Conservation (phyloP, 1,284 basidiomycete species). For the Bondarzewia mesenterica region DNA sequence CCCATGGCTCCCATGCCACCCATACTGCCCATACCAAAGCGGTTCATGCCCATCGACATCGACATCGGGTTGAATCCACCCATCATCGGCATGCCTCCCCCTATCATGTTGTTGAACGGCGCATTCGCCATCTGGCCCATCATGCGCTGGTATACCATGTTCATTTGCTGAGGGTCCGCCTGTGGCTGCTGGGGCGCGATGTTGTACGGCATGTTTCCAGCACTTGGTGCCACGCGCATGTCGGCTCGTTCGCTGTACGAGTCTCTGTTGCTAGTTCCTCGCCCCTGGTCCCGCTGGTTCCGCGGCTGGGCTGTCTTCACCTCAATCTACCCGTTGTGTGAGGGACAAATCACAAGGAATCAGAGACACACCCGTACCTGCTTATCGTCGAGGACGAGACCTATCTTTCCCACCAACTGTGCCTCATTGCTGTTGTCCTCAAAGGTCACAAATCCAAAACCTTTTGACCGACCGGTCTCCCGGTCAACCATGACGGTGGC, state of each 20-base stretch:
- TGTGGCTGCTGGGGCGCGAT: constrained; percentile 22
- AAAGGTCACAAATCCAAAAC: constrained; percentile 92
- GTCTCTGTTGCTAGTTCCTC: constrained; percentile 11
- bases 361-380: constrained; percentile 36
- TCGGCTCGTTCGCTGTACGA: constrained; percentile 7
- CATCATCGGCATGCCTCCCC: constrained; percentile 23
- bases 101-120: constrained; percentile 18
- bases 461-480: constrained; percentile 84
- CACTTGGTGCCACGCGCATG: constrained; percentile 6
- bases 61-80: constrained; percentile 32
- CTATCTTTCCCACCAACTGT: constrained; percentile 61
- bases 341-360: background rate
- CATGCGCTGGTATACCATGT: constrained; percentile 49
- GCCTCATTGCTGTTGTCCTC: constrained; percentile 70
- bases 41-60: constrained; percentile 19
- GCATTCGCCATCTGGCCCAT: constrained; percentile 38
- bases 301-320: constrained; percentile 81
- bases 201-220: constrained; percentile 15
- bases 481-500: constrained; percentile 93
- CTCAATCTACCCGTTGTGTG: too few species aligned
- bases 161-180: constrained; percentile 38
- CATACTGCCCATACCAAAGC: constrained; percentile 24
- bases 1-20: constrained; percentile 20
- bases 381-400: constrained; percentile 73
- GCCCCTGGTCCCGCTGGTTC: constrained; percentile 50